Evolutionary conservation across 164 flowering plant species (phyloP).

Genomic region (Houttuynia cordata): DNA sequence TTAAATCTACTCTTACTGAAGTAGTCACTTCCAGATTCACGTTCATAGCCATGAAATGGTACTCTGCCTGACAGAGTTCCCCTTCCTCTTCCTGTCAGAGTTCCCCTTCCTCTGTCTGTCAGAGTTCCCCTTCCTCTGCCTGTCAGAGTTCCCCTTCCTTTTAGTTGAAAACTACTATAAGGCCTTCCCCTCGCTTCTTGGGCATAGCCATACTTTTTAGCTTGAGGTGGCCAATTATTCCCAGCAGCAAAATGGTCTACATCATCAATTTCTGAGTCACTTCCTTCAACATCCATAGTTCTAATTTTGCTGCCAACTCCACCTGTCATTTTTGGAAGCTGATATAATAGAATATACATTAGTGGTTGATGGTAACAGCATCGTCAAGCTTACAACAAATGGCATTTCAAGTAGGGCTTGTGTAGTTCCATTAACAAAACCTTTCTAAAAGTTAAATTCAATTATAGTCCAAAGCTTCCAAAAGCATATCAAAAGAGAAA

Average conservation of each 20-base stretch:
- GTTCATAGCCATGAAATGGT: neutral
- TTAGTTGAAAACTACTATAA: conserved; percentile 8
- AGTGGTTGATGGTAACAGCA: neutral
- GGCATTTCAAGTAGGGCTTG: neutral
- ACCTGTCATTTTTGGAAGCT: conserved; percentile 17
- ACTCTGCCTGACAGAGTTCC: neutral
- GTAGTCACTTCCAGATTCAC: neutral
- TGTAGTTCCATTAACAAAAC: neutral
- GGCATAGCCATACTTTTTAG: conserved; percentile 5
- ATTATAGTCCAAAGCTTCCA: neutral
- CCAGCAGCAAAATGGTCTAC: conserved; percentile 8
- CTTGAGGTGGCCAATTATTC: conserved; percentile 6
- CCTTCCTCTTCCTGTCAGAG: conserved; percentile 3
- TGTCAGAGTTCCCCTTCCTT: conserved; percentile 4
- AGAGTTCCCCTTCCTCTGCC: neutral
- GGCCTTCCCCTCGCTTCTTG: conserved; percentile 10
- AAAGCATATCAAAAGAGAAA: neutral
- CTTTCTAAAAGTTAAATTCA: neutral
- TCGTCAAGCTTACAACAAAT: neutral
- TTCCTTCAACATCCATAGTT: conserved; percentile 9
- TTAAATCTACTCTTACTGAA: conserved; percentile 5
- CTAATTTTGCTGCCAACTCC: conserved; percentile 3
- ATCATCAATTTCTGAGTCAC: conserved; percentile 5
- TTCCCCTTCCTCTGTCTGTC: conserved; percentile 1
- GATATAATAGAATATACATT: conserved; percentile 4